phyloP scores from a whole-genome alignment of 768 basidiomycete species.

The Trametes villosa region DNA sequence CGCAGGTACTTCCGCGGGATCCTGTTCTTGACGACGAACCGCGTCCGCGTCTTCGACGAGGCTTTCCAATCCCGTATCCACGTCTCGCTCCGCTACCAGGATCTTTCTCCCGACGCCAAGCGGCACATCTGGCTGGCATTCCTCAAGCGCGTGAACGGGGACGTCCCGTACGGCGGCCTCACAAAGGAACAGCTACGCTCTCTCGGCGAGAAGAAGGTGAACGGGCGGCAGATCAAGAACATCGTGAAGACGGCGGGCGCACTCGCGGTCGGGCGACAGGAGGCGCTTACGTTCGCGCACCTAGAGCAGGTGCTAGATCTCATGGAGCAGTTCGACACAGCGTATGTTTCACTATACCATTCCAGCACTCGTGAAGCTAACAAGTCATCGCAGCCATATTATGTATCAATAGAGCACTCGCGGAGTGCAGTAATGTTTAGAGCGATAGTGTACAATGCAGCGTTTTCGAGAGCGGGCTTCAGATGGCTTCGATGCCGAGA shows the following conservation, averaged over 20 bases:
- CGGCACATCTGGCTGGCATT: conserved; percentile 69
- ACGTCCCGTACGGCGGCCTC: conserved; percentile 37
- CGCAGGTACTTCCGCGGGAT: conserved; percentile 39
- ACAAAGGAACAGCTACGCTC: conserved; percentile 47
- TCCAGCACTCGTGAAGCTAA: neutral
- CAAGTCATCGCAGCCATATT: conserved; percentile 8
- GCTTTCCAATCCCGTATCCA: conserved; percentile 38
- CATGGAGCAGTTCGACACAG: conserved; percentile 57
- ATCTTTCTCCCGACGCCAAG: conserved; percentile 56
- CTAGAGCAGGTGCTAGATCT: conserved; percentile 61
- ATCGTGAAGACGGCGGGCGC: conserved; percentile 67
- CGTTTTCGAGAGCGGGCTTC: neutral
- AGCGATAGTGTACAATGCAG: neutral
- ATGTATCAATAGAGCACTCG: conserved; percentile 22
- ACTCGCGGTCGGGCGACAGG: conserved; percentile 53
- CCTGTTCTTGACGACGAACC: conserved; percentile 46
- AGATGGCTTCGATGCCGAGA: neutral
- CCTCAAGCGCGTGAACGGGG: conserved; percentile 44
- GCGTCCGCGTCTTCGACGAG: conserved; percentile 43
- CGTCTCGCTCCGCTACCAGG: conserved; percentile 59
- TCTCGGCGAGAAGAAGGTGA: conserved; percentile 56
- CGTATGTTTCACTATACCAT: conserved; percentile 20
- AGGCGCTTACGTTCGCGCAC: conserved; percentile 53
- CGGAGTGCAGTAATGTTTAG: neutral
- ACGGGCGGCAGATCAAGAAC: conserved; percentile 74